Conservation (phyloP, 2,329 filamentous ascomycete genomes). For the Epichloe elymi region DNA sequence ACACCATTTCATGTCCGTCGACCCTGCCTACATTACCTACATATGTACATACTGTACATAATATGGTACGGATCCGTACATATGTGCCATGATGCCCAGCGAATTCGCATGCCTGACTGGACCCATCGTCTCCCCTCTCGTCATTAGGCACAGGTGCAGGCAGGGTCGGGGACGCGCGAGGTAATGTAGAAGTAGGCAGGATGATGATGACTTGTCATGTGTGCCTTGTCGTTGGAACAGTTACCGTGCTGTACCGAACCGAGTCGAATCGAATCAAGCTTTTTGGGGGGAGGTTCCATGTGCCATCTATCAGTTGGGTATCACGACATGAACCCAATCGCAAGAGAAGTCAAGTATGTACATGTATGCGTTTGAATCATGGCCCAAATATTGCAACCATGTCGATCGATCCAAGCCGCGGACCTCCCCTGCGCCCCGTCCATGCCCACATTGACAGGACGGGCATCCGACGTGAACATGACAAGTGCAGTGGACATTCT, state of each 20-base stretch:
- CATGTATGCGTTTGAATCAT: neutral
- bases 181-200: too few relatives aligned
- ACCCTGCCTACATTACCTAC: too few relatives aligned
- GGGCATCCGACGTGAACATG: neutral
- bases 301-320: neutral
- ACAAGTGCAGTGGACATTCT: neutral
- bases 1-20: neutral
- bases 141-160: slow-evolving; percentile 6
- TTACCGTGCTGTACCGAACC: neutral
- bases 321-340: slow-evolving; percentile 4
- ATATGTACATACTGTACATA: too few relatives aligned
- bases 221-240: neutral
- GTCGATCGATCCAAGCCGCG: neutral
- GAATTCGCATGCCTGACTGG: neutral
- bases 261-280: neutral
- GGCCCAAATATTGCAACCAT: neutral
- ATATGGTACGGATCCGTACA: too few relatives aligned
- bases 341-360: neutral
- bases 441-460: neutral
- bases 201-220: neutral
- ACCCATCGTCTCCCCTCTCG: slow-evolving; percentile 1
- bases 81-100: neutral
- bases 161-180: neutral
- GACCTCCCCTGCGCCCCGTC: neutral
- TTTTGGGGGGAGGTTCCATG: neutral